Base-by-base conservation (phyloP, 768 basidiomycete genomes). In the Mycena floridula region DNA sequence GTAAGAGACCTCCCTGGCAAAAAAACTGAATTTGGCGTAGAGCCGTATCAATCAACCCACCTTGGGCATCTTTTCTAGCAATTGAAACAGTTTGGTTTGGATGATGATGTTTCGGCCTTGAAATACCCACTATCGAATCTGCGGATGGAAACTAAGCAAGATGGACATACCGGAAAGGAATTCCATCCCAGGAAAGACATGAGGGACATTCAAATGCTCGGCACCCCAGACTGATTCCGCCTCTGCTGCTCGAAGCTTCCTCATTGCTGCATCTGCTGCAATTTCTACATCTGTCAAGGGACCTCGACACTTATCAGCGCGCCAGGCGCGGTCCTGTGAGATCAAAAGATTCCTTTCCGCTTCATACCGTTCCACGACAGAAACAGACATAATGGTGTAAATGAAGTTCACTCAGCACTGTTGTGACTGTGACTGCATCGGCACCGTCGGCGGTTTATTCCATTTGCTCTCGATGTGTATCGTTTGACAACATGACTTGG, bases 131-230 rank as follows among this genome's bases (percentile, higher is more conserved):
- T n/a, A n/a, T n/a, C n/a, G n/a, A n/a, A n/a, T n/a, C n/a, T n/a
- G 30, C 42, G 43, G 6, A 25, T 25, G 30, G 28, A 22, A 12
- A 12, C 22, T 21, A 25, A 16, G 5, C 5, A 15, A 8, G 4
- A 37, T 27, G 37, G 37, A 3, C 52, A 28, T 47, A 81, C 83
- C 82, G 35, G 81, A 86, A 49, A 87, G 61, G 53, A 87, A 89
- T 51, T 79, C 82, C 83, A 87, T 86, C 35, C 86, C 86, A 18
- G 84, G 84, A 50, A 85, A 88, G 1, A 79, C 68, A 52, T 86
- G 77, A 3, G 72, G 75, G 37, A 79, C 65, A 4, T 69, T 69
- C 12, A 73, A 66, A 48, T 76, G 65, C 20, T 80, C 74, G 37
- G 61, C 61, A 27, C 54, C 67, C 86, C 85, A 88, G n/a, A 87